Base-by-base conservation (phyloP, 495 filamentous ascomycete species). In the Annulohypoxylon moriforme region DNA sequence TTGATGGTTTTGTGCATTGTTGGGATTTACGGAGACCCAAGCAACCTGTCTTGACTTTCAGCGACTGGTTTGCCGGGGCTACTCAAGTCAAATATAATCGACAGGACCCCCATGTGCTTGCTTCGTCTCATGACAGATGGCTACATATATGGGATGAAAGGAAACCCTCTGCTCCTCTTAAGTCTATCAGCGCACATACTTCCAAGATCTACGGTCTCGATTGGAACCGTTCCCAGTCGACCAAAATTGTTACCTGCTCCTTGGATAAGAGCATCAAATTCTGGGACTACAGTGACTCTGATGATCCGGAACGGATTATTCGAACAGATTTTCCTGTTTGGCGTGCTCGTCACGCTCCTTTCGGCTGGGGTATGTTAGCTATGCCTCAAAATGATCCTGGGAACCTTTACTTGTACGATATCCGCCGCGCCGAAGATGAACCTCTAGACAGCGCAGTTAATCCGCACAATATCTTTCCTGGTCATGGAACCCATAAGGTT, bases 31-130 rank as follows among this genome's bases (percentile, higher is more conserved):
- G 95, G 16, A 85, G 84, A 64, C 90, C 93, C 1, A 85, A 86
- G n/a, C 88, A 89, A 52, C 92, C 93, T 0, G 91, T 86, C 11
- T 87, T 94, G 47, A 91, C 91, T 2, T 96, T 97, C 72, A 95
- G 92, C 60, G 93, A 98, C 80, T 98, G 94, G 92, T 93, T 94
- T 76, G 94, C 94, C 25, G 95, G 94, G 8, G 94, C 94, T 16
- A 97, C 94, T 3, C 95, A 98, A 77, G 95, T 97, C 60, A 98
- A 97, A 79, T 97, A 93, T 87, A 97, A 94, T 75, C 86, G 95
- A 55, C 92, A 94, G 79, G 89, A 97, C 75, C 84, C 90, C 1
- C 85, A 96, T 74, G 89, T 97, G 38, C 81, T 98, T 20, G 95
- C 95, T 8, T 97, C 94, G 16, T 93, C 95, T 4, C 95, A 98